Conservation (phyloP, 1,284 basidiomycete species). For the Filobasidium uniguttulatum region DNA sequence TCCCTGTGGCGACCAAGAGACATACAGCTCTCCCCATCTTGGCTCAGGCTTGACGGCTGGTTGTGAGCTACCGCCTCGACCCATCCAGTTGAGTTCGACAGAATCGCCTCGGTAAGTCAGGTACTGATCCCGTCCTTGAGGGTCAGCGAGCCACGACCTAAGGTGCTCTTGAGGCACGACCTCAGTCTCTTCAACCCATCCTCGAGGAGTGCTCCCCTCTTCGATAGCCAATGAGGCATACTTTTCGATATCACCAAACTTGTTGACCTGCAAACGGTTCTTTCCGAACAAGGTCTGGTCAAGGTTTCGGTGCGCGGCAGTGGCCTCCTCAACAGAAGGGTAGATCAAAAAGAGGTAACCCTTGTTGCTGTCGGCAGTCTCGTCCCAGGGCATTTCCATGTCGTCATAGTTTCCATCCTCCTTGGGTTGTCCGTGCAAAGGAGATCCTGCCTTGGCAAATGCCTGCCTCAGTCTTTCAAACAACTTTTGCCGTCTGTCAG, state of each 20-base stretch:
- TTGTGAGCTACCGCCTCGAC: slow-evolving; percentile 76
- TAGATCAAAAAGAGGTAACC: slow-evolving; percentile 92
- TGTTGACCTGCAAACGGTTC: slow-evolving; percentile 80
- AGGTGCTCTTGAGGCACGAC: slow-evolving; percentile 62
- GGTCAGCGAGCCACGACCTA: slow-evolving; percentile 85
- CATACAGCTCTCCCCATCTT: slow-evolving; percentile 94
- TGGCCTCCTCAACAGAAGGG: slow-evolving; percentile 64
- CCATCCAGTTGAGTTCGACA: slow-evolving; percentile 86
- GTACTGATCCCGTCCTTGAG: slow-evolving; percentile 88
- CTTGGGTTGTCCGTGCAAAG: slow-evolving; percentile 55
- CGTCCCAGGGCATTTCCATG: slow-evolving; percentile 71
- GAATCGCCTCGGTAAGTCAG: slow-evolving; percentile 86
- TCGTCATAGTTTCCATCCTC: slow-evolving; percentile 11
- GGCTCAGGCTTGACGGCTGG: slow-evolving; percentile 46
- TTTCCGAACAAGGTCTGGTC: slow-evolving; percentile 79
- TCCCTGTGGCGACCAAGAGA: slow-evolving; percentile 92
- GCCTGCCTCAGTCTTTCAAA: slow-evolving; percentile 65
- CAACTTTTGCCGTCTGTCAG: slow-evolving; percentile 60
- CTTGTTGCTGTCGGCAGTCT: slow-evolving; percentile 63
- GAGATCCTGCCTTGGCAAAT: slow-evolving; percentile 63
- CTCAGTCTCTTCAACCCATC: slow-evolving; percentile 13
- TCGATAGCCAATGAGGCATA: slow-evolving; percentile 38
- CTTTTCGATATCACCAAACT: slow-evolving; percentile 83
- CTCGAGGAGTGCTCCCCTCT: slow-evolving; percentile 9
- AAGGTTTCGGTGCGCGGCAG: slow-evolving; percentile 62